A percentile compares a stretch with the other conserved stretches of the same genome.
phyloP scores from a whole-genome alignment of 768 basidiomycete genomes.

The Paxillus ammoniavirescens region DNA sequence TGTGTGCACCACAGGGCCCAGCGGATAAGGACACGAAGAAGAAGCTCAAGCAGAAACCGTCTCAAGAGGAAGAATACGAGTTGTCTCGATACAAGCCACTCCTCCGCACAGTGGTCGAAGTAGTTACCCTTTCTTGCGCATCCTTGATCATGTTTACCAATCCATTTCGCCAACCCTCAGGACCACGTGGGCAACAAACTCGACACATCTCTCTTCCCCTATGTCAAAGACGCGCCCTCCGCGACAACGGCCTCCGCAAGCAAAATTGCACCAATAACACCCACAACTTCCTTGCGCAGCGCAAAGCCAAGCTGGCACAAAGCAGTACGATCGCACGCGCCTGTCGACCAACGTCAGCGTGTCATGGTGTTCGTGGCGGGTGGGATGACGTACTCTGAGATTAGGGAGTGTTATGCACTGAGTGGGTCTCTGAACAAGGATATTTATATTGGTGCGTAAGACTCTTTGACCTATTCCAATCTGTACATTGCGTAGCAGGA shows the following conservation, averaged over 20 bases:
- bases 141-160: background rate
- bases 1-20: constrained; percentile 47
- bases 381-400: constrained; percentile 95
- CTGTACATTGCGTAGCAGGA: constrained; percentile 24
- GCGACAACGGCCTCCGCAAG: constrained; percentile 44
- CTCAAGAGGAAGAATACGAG: constrained; percentile 91
- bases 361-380: constrained; percentile 90
- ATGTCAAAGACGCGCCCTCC: constrained; percentile 77
- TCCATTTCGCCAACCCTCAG: constrained; percentile 37
- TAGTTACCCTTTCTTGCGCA: constrained; percentile 28
- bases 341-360: constrained; percentile 64
- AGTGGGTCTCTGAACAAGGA: constrained; percentile 79
- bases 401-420: constrained; percentile 82
- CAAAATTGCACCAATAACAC: constrained; percentile 52
- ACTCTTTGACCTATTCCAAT: constrained; percentile 36
- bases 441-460: constrained; percentile 75
- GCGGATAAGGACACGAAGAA: constrained; percentile 78
- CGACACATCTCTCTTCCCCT: constrained; percentile 82
- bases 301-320: constrained; percentile 90
- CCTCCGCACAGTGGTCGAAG: constrained; percentile 80
- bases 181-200: constrained; percentile 81
- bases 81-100: constrained; percentile 91
- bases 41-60: constrained; percentile 74
- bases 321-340: constrained; percentile 53
- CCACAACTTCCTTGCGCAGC: constrained; percentile 78